phyloP scores from a whole-genome alignment of 768 basidiomycete genomes.

The Boletus subparvulus region DNA sequence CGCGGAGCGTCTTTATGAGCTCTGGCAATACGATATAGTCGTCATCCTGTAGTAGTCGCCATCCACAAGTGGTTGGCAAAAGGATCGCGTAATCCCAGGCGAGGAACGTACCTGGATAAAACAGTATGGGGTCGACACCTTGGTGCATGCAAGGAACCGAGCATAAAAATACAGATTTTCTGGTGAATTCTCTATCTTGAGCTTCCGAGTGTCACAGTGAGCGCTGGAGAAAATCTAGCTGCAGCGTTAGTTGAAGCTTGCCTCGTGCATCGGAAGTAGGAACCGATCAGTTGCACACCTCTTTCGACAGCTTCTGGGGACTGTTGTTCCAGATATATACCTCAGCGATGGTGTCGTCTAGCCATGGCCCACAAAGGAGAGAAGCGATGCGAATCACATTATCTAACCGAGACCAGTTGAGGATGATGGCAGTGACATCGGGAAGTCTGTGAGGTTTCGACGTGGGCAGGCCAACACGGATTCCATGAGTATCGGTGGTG shows the following conservation, averaged over 20 bases:
- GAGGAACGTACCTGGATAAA: slow-evolving; percentile 54
- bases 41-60: slow-evolving; percentile 50
- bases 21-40: slow-evolving; percentile 63
- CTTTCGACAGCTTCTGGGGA: slow-evolving; percentile 39
- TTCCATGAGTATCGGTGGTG: not conserved
- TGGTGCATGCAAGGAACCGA: slow-evolving; percentile 56
- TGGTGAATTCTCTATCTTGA: slow-evolving; percentile 57
- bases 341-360: slow-evolving; percentile 46
- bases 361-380: slow-evolving; percentile 46
- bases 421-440: slow-evolving; percentile 54
- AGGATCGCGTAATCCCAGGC: not conserved
- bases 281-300: slow-evolving; percentile 36
- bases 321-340: slow-evolving; percentile 68
- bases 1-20: slow-evolving; percentile 50
- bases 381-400: slow-evolving; percentile 60
- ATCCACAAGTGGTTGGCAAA: slow-evolving; percentile 4
- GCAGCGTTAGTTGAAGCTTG: not conserved
- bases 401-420: slow-evolving; percentile 67
- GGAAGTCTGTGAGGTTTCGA: slow-evolving; percentile 17
- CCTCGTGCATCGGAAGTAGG: not conserved
- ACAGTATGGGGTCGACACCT: slow-evolving; percentile 51
- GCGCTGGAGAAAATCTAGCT: slow-evolving; percentile 42
- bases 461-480: slow-evolving; percentile 13
- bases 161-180: slow-evolving; percentile 61
- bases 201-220: slow-evolving; percentile 42